Base-by-base conservation (phyloP, 2,329 filamentous ascomycete genomes). In the Aschersonia sp. region DNA sequence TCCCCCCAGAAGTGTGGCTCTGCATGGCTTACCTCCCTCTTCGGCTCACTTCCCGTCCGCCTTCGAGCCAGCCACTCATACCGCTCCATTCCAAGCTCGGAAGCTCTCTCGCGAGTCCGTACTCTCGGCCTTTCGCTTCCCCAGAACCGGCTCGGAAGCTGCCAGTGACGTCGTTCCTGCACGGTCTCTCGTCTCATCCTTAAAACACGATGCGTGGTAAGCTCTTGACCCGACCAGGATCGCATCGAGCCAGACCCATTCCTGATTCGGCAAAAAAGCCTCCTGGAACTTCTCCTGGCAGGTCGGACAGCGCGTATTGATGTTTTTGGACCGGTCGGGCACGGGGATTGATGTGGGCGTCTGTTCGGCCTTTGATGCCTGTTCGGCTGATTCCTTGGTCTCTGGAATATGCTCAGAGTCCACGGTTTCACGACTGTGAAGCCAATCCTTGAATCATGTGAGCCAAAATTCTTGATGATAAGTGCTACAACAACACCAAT, bases 171-270 rank as follows among this genome's bases (percentile, higher is more conserved):
- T 53, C 10, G 67, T 70, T 31, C 61, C 65, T 43, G 69, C 72
- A 5, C 75, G 74, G 54, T 84, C 81, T 59, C 80, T 83, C 38
- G 77, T 84, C 32, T 86, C 84, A 66, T 96, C 91, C 20, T 80
- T 78, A 61, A 91, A 87, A 62, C 92, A 98, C 48, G 82, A 94
- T 9, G 84, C 88, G 64, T 98, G 92, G 58, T 88, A 97, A 12
- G 92, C 84, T 52, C 87, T 80, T 48, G 75, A 79, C 38, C 85
- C 85, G 31, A 94, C 78, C 53, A 83, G 77, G 46, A 85, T 73
- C 1, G 91, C 86, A 63, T 98, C 91, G 63, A 88, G 83, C 86
- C 92, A 97, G 41, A 98, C 91, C 77, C 89, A 97, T 59, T 98
- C 91, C 64, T 97, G 89, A 20, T 85, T 85, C 52, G 94, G 88